Evolutionary conservation across 1,284 basidiomycete species (phyloP).

Genomic region (Flammula alnicola): DNA sequence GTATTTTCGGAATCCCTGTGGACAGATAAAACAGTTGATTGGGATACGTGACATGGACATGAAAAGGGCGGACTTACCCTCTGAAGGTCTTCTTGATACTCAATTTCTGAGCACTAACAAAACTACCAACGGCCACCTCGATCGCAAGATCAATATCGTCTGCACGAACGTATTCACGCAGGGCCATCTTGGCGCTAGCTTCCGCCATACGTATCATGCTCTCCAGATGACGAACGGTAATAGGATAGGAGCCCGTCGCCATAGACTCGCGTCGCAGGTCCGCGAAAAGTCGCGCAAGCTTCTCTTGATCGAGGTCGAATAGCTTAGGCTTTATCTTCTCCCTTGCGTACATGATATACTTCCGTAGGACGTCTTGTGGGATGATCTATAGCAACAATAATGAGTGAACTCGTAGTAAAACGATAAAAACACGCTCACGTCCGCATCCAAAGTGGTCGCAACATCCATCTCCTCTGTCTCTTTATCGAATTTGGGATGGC

Average conservation of each 20-base stretch:
- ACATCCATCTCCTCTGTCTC: constrained; percentile 89
- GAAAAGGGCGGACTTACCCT: constrained; percentile 60
- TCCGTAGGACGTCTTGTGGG: constrained; percentile 94
- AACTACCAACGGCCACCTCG: constrained; percentile 92
- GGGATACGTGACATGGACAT: constrained; percentile 7
- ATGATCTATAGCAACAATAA: constrained; percentile 71
- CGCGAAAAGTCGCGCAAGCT: constrained; percentile 93
- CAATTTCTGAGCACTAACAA: constrained; percentile 97
- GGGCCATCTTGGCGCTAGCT: constrained; percentile 97
- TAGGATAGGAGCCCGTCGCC: constrained; percentile 96
- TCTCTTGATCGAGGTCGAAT: constrained; percentile 95
- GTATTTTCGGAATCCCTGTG: constrained; percentile 94
- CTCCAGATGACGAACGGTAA: constrained; percentile 97
- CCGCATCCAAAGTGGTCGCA: constrained; percentile 86
- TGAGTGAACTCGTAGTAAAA: constrained; percentile 8
- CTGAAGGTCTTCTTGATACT: constrained; percentile 98
- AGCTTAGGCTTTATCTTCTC: constrained; percentile 93
- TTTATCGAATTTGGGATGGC: constrained; percentile 91
- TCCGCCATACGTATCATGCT: constrained; percentile 99
- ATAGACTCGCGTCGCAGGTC: constrained; percentile 96
- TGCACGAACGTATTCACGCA: constrained; percentile 93
- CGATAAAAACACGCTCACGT: constrained; percentile 59
- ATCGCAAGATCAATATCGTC: constrained; percentile 99
- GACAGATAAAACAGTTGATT: constrained; percentile 13
- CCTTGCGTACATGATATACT: constrained; percentile 99